Evolutionary conservation across 768 basidiomycete species (phyloP).

Genomic region (Amanita thiersii): DNA sequence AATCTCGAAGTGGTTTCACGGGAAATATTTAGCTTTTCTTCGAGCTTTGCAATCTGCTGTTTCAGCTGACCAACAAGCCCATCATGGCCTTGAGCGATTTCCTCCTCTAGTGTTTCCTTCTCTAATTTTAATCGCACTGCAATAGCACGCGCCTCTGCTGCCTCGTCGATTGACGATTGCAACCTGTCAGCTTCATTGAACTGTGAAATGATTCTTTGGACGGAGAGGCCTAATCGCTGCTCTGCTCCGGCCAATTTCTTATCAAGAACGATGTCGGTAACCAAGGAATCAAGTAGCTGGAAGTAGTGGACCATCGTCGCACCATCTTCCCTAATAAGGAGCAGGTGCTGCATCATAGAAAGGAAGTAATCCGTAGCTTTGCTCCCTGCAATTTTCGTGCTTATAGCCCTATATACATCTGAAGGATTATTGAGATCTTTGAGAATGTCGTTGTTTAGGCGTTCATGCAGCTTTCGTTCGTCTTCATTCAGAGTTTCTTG

Average conservation of each 20-base stretch:
- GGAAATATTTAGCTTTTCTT: slow-evolving; percentile 72
- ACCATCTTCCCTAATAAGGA: slow-evolving; percentile 86
- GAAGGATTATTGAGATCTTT: slow-evolving; percentile 71
- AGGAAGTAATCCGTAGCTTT: slow-evolving; percentile 80
- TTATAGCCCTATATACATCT: slow-evolving; percentile 82
- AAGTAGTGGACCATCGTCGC: slow-evolving; percentile 81
- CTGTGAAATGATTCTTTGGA: slow-evolving; percentile 79
- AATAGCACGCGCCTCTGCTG: slow-evolving; percentile 55
- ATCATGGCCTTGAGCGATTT: slow-evolving; percentile 72
- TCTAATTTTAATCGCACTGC: slow-evolving; percentile 65
- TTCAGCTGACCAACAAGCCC: slow-evolving; percentile 84
- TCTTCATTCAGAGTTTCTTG: slow-evolving; percentile 64
- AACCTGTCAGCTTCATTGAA: slow-evolving; percentile 86
- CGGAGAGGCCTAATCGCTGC: slow-evolving; percentile 80
- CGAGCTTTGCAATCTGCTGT: slow-evolving; percentile 53
- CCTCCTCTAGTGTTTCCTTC: slow-evolving; percentile 76
- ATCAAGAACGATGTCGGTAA: slow-evolving; percentile 89
- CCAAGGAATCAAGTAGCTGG: slow-evolving; percentile 82
- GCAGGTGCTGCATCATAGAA: slow-evolving; percentile 89
- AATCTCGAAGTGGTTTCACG: slow-evolving; percentile 71
- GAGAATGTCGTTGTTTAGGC: slow-evolving; percentile 69
- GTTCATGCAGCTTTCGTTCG: slow-evolving; percentile 61
- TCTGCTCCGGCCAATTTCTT: slow-evolving; percentile 83
- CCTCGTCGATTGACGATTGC: slow-evolving; percentile 73
- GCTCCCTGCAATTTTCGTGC: slow-evolving; percentile 67